Base-by-base conservation (phyloP, 164 flowering plant genomes). In the Stephania cephalantha region DNA sequence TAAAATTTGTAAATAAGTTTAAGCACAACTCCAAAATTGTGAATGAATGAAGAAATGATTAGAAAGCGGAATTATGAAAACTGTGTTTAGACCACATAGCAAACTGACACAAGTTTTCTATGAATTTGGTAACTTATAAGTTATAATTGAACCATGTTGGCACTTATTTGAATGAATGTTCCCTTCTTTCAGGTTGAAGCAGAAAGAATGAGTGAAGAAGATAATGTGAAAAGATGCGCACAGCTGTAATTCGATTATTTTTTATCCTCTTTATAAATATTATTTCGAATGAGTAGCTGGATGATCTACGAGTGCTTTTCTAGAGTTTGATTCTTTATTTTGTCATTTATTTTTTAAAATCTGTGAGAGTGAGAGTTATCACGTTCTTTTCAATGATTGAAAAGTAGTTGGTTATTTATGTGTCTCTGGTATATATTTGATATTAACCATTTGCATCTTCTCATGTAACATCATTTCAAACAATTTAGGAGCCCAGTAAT, bases 131-230 rank as follows among this genome's bases (percentile, higher is more conserved):
- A 46, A n/a, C 35, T 70, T 69, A 17, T 17, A 45, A 46, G 45
- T 35, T 35, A 4, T 35, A 35, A 35, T 35, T 35, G 2, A 35
- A 35, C 42, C 42, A 35, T 35, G 42, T 35, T 35, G 42, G 42
- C 42, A 2, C n/a, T 61, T 0, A 4, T 58, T 6, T 74, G 22
- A 46, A 75, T 72, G 69, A 29, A 11, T 20, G 63, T 63, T 65
- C 61, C 6, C 46, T 79, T 77, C 50, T 75, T 83, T 69, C 87
- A 94, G 98, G 84, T 80, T 72, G 98, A 94, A 83, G 86, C 86
- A 73, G 95, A 94, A 79, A 91, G 94, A 79, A 68, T 79, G 30
- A 74, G 61, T 73, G 77, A 78, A 78, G 86, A 87, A 80, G 91
- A 84, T 31, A 82, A 78, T 69, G 79, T 48, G 9, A 82, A 78